These are phyloP conservation scores for Teratosphaeria pseudoeucalypti DNA, from an alignment of 2,329 filamentous ascomycete species.

Conservation along the genomic window DNA sequence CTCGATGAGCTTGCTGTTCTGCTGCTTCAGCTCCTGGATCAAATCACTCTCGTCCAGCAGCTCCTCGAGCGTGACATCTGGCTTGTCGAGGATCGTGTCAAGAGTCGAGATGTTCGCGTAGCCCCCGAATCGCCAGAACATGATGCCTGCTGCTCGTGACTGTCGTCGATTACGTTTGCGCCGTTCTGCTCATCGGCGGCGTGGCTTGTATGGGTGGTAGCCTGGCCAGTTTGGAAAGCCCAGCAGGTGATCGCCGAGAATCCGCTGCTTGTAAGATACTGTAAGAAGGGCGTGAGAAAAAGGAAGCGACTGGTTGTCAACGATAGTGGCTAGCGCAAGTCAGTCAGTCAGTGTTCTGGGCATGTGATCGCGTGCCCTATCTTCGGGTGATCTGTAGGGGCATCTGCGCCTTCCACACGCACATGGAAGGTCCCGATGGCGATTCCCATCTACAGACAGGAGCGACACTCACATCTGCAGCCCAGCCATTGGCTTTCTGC, in stretches of 20 bases:
- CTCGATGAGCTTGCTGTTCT: constrained; percentile 95
- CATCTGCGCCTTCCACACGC: not conserved
- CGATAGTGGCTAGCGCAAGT: not conserved
- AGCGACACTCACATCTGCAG: not conserved
- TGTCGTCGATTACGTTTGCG: not conserved
- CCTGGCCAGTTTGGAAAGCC: not conserved
- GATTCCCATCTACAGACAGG: not conserved
- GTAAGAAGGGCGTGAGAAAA: not conserved
- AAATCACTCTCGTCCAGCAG: constrained; percentile 91
- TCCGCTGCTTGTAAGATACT: not conserved
- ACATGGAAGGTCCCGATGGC: not conserved
- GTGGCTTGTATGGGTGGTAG: not conserved
- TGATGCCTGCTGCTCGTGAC: constrained; percentile 44
- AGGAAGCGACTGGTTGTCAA: not conserved
- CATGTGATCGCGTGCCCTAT: not conserved
- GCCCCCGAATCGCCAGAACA: constrained; percentile 99
- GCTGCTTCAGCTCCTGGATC: constrained; percentile 95
- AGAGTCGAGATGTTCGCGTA: constrained; percentile 96
- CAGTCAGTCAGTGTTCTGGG: not conserved
- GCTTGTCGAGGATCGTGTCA: constrained; percentile 92
- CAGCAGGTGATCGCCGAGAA: not conserved
- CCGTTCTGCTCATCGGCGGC: not conserved
- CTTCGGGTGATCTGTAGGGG: not conserved
- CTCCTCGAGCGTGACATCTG: constrained; percentile 88
- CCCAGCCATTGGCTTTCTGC: not conserved